Evolutionary conservation across 176 grass and related monocot species (phyloP).

Genomic region (Aegilops sharonensis): DNA sequence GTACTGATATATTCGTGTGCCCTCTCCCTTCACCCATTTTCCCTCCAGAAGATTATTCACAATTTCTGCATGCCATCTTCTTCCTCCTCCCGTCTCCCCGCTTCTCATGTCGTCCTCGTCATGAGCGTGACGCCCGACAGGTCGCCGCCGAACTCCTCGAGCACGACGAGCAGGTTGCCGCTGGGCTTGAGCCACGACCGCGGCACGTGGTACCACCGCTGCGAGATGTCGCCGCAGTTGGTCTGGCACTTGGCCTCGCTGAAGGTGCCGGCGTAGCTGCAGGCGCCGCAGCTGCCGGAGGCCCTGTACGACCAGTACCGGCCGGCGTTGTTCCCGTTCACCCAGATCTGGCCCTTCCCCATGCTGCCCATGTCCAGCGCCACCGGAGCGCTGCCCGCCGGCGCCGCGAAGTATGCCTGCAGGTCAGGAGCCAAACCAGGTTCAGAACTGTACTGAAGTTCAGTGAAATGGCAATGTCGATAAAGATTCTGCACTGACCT

Average conservation of each 20-base stretch:
- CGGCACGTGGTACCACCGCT: slow-evolving; percentile 90
- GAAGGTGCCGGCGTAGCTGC: slow-evolving; percentile 75
- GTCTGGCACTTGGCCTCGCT: slow-evolving; percentile 69
- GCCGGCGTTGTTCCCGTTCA: slow-evolving; percentile 74
- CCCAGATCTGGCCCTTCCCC: slow-evolving; percentile 93
- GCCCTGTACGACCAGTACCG: slow-evolving; percentile 93
- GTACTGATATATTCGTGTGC: neutral
- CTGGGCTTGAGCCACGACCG: slow-evolving; percentile 74
- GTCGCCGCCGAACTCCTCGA: slow-evolving; percentile 88
- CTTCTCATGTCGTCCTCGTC: slow-evolving; percentile 51
- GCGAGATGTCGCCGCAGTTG: slow-evolving; percentile 67
- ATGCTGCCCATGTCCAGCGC: slow-evolving; percentile 93
- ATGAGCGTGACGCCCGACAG: slow-evolving; percentile 62
- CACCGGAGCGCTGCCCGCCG: slow-evolving; percentile 61
- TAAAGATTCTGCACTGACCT: slow-evolving; percentile 41
- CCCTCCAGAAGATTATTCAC: slow-evolving; percentile 31
- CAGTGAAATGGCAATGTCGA: neutral
- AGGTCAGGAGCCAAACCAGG: neutral
- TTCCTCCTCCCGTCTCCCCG: neutral
- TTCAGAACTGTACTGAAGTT: neutral
- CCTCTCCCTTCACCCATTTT: neutral
- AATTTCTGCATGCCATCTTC: neutral
- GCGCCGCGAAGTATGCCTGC: slow-evolving; percentile 82
- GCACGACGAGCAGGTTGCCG: slow-evolving; percentile 73
- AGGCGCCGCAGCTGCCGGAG: slow-evolving; percentile 55